A percentile compares a stretch with the other conserved stretches of the same genome.
Conservation (phyloP, 108 stramenopile species). For the Cylindrotheca fusiformis region DNA sequence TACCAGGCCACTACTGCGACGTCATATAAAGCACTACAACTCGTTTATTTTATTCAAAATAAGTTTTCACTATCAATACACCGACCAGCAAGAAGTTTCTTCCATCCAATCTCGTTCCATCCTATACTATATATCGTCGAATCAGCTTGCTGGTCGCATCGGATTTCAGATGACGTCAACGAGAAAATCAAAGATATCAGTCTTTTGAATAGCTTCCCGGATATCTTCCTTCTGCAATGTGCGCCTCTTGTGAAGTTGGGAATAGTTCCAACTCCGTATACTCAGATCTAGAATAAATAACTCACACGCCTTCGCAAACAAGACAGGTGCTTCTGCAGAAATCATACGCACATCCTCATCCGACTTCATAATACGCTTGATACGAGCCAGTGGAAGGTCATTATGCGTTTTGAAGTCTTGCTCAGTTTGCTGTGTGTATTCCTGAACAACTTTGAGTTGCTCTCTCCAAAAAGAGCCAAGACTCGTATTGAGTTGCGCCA, state of each 20-base stretch:
- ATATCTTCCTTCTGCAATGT: constrained; percentile 90
- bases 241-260: constrained; percentile 76
- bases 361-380: constrained; percentile 99
- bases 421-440: constrained; percentile 66
- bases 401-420: constrained; percentile 92
- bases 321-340: constrained; percentile 95
- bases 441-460: constrained; percentile 41
- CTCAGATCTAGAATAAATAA: constrained; percentile 98
- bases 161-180: constrained; percentile 56
- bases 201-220: constrained; percentile 79
- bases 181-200: constrained; percentile 87
- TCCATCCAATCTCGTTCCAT: too few relatives aligned
- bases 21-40: too few relatives aligned
- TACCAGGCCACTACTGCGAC: too few relatives aligned
- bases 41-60: too few relatives aligned
- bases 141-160: neutral
- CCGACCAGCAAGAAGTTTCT: too few relatives aligned
- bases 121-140: too few relatives aligned
- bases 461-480: constrained; percentile 73
- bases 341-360: constrained; percentile 97
- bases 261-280: constrained; percentile 81
- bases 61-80: too few relatives aligned
- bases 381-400: constrained; percentile 92
- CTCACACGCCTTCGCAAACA: constrained; percentile 99
- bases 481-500: constrained; percentile 53